A percentile compares a stretch with the other conserved stretches of the same genome.
phyloP scores from a whole-genome alignment of 2,329 filamentous ascomycete species.

The Monosporascus sp. region DNA sequence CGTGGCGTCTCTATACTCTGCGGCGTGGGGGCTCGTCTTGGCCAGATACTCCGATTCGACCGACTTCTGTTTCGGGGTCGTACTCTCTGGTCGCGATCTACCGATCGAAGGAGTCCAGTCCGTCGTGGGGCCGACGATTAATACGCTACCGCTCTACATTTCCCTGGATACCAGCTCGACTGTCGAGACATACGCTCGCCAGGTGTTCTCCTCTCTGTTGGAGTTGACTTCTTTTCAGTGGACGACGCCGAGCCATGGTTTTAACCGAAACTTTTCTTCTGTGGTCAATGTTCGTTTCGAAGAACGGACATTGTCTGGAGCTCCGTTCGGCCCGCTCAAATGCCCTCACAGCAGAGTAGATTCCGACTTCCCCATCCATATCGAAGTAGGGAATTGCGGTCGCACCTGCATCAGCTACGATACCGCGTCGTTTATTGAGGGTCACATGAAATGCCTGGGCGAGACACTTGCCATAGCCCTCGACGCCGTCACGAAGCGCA shows the following conservation, averaged over 20 bases:
- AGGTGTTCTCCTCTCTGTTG: neutral
- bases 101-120: constrained; percentile 22
- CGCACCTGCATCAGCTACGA: no score
- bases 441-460: no score
- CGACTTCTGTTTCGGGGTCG: constrained; percentile 28
- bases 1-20: constrained; percentile 1
- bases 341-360: no score
- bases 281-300: constrained; percentile 1
- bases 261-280: constrained; percentile 1
- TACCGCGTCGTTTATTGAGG: no score
- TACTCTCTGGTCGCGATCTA: constrained; percentile 30
- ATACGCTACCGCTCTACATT: constrained; percentile 22
- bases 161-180: constrained; percentile 3
- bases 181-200: constrained; percentile 4
- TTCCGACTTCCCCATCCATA: no score
- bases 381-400: no score
- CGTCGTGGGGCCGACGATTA: constrained; percentile 30
- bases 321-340: neutral
- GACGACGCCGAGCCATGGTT: constrained; percentile 12
- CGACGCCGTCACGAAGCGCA: no score
- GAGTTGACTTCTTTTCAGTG: constrained; percentile 8
- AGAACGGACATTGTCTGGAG: no score
- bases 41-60: constrained; percentile 25
- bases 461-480: no score
- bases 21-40: constrained; percentile 32